Conservation (phyloP, 192 early-diverging fungal genomes). For the Podila minutissima region DNA sequence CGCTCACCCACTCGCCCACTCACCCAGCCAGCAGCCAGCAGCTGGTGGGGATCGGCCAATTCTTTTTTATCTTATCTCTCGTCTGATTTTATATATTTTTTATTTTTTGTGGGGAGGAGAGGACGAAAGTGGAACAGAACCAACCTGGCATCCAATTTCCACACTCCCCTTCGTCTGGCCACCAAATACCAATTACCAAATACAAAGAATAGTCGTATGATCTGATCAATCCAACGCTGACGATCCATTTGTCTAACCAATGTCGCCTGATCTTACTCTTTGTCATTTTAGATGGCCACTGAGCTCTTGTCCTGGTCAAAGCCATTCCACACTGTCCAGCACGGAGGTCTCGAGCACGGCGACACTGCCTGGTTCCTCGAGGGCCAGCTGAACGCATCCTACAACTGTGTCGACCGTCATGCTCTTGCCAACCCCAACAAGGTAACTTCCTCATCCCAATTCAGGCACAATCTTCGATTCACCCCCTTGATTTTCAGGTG, state of each 20-base stretch:
- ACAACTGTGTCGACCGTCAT: slow-evolving; percentile 97
- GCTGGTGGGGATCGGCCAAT: too few relatives aligned
- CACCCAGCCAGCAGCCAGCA: too few relatives aligned
- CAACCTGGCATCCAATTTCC: not conserved
- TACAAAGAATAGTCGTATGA: not conserved
- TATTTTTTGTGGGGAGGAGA: too few relatives aligned
- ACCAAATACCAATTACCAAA: not conserved
- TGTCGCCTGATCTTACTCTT: slow-evolving; percentile 3
- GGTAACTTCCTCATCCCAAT: slow-evolving; percentile 40
- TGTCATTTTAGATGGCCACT: slow-evolving; percentile 63
- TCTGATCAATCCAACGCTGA: not conserved
- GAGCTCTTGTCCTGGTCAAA: slow-evolving; percentile 85
- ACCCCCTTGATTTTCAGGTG: too few relatives aligned
- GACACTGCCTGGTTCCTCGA: slow-evolving; percentile 95
- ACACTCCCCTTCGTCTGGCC: not conserved
- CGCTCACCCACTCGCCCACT: too few relatives aligned
- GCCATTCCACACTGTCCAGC: slow-evolving; percentile 77
- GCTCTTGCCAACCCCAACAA: slow-evolving; percentile 79
- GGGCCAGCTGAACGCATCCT: slow-evolving; percentile 91
- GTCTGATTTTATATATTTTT: too few relatives aligned
- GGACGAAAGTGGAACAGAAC: too few relatives aligned
- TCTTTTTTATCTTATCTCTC: too few relatives aligned
- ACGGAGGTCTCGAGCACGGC: slow-evolving; percentile 83
- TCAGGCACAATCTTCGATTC: too few relatives aligned
- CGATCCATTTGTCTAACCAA: not conserved